A percentile compares a stretch with the other conserved stretches of the same genome.
Evolutionary conservation across 2,329 filamentous ascomycete species (phyloP).

Genomic region (Didymella exigua): DNA sequence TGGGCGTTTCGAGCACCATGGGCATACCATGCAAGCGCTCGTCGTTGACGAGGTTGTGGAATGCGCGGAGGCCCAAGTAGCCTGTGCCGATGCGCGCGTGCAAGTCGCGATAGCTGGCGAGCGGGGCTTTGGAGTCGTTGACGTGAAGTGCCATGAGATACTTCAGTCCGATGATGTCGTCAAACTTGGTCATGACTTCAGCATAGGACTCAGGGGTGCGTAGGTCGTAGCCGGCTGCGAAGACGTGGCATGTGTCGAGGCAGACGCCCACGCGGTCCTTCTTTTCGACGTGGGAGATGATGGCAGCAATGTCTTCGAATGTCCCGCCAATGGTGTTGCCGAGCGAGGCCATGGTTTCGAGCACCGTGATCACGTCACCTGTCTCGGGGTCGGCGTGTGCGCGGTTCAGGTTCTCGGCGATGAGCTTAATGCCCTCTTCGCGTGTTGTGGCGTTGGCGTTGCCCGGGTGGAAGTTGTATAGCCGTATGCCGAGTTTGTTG

Average conservation of each 20-base stretch:
- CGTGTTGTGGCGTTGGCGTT: slow-evolving; percentile 71
- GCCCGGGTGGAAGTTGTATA: slow-evolving; percentile 99
- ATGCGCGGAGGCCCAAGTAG: slow-evolving; percentile 86
- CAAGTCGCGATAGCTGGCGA: slow-evolving; percentile 80
- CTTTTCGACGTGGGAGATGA: slow-evolving; percentile 79
- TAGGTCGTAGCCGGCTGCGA: slow-evolving; percentile 91
- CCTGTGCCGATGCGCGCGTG: slow-evolving; percentile 97
- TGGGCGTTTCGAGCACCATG: slow-evolving; percentile 96
- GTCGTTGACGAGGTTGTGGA: slow-evolving; percentile 90
- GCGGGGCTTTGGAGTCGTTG: slow-evolving; percentile 93
- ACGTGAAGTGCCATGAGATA: slow-evolving; percentile 88
- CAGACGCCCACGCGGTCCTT: slow-evolving; percentile 89
- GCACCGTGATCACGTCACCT: slow-evolving; percentile 74
- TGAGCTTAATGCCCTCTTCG: slow-evolving; percentile 73
- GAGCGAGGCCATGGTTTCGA: slow-evolving; percentile 91
- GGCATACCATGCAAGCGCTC: slow-evolving; percentile 76
- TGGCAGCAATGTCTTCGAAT: slow-evolving; percentile 84
- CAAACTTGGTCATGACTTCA: slow-evolving; percentile 75
- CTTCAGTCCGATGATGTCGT: slow-evolving; percentile 73
- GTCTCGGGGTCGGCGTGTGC: slow-evolving; percentile 73
- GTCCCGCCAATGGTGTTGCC: slow-evolving; percentile 86
- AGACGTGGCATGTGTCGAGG: slow-evolving; percentile 95
- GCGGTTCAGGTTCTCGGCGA: slow-evolving; percentile 81
- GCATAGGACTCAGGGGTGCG: slow-evolving; percentile 75
- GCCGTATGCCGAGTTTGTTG: slow-evolving; percentile 79